Conservation (phyloP, 2,329 filamentous ascomycete genomes). For the Orbilia blumenaviensis region DNA sequence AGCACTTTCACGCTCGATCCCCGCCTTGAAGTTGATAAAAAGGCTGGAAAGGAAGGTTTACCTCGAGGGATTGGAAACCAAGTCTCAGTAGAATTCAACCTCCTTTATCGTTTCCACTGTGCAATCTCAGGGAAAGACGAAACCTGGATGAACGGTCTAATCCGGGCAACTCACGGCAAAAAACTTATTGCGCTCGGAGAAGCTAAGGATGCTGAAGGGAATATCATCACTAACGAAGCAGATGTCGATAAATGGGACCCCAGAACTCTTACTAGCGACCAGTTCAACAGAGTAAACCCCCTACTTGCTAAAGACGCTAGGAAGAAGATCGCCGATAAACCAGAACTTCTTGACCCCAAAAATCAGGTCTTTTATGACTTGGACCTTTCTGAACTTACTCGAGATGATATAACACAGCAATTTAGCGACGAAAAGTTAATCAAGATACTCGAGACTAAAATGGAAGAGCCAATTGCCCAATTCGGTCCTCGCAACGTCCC, state of each 20-base stretch:
- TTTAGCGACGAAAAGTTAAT: conserved; percentile 70
- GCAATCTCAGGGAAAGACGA: conserved; percentile 71
- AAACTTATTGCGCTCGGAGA: conserved; percentile 61
- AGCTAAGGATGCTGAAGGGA: conserved; percentile 58
- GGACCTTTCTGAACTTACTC: conserved; percentile 55
- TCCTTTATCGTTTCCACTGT: conserved; percentile 73
- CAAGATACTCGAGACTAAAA: conserved; percentile 67
- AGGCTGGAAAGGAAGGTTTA: conserved; percentile 62
- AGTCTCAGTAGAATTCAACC: conserved; percentile 74
- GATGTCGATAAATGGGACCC: conserved; percentile 44
- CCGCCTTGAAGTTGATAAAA: conserved; percentile 68
- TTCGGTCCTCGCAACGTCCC: conserved; percentile 71
- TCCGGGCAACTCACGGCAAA: conserved; percentile 63
- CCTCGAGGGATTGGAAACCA: conserved; percentile 72
- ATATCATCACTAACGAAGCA: conserved; percentile 14
- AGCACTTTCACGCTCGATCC: conserved; percentile 68
- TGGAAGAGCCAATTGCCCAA: conserved; percentile 70
- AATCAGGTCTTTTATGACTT: conserved; percentile 53
- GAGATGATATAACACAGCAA: conserved; percentile 34
- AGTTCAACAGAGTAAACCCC: conserved; percentile 35
- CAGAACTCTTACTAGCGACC: conserved; percentile 53
- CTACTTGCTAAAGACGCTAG: conserved; percentile 31
- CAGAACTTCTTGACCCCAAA: conserved; percentile 14
- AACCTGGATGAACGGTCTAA: conserved; percentile 69
- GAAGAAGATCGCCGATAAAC: conserved; percentile 13